Conservation (phyloP, 2,329 filamentous ascomycete species). For the Rosellinia necatrix region DNA sequence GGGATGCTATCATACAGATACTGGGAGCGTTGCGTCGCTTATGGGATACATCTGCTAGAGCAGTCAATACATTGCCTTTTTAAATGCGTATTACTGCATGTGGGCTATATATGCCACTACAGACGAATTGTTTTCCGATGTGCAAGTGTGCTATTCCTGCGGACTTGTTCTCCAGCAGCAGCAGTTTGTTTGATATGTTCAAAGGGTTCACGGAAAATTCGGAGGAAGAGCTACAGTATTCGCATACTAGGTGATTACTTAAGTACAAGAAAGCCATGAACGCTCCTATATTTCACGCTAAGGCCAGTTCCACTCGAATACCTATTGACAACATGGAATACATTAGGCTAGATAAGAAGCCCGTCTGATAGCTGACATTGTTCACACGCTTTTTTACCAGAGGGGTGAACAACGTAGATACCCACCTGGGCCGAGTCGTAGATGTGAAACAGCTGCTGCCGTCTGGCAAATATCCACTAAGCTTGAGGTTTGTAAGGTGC, state of each 20-base stretch:
- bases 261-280: too few relatives aligned
- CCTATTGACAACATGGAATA: neutral
- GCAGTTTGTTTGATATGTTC: neutral
- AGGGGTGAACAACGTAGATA: too few relatives aligned
- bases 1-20: slow-evolving; percentile 2
- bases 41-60: slow-evolving; percentile 29
- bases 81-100: slow-evolving; percentile 4
- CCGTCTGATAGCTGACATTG: too few relatives aligned
- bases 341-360: neutral
- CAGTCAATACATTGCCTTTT: slow-evolving; percentile 31
- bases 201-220: too few relatives aligned
- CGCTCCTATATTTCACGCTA: too few relatives aligned
- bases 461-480: slow-evolving; percentile 15
- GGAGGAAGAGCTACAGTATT: too few relatives aligned
- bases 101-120: neutral
- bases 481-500: slow-evolving; percentile 6
- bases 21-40: slow-evolving; percentile 11
- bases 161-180: neutral
- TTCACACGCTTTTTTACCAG: too few relatives aligned
- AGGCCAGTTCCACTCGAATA: too few relatives aligned
- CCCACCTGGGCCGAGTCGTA: too few relatives aligned
- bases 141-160: neutral
- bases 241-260: too few relatives aligned
- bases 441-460: slow-evolving; percentile 21
- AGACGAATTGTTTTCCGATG: neutral